Conservation (phyloP, 441 rosid species). For the Syzygium malaccense region DNA sequence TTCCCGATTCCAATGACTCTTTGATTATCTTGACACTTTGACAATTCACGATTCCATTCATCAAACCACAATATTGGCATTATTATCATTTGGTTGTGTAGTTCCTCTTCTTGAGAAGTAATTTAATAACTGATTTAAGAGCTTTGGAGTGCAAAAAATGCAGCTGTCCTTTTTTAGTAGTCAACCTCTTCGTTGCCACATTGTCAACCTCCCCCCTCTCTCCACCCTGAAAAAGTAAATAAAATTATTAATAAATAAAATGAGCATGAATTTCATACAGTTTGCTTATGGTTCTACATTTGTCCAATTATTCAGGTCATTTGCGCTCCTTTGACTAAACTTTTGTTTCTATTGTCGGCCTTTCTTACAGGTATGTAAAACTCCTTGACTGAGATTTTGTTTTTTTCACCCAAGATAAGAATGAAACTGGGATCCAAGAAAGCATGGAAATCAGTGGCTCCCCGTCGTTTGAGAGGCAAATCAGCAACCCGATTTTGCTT, state of each 20-base stretch:
- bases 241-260: neutral
- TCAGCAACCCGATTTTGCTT: slow-evolving; percentile 47
- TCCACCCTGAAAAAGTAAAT: neutral
- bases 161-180: neutral
- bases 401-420: slow-evolving; percentile 16
- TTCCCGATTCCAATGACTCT: neutral
- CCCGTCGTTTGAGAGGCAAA: slow-evolving; percentile 40
- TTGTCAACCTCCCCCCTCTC: neutral
- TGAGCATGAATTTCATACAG: neutral
- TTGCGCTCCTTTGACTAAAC: neutral
- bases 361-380: neutral
- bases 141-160: neutral
- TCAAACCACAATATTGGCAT: neutral
- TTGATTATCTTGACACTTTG: neutral
- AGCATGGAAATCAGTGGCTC: slow-evolving; percentile 43
- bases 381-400: slow-evolving; percentile 17
- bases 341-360: neutral
- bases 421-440: slow-evolving; percentile 45
- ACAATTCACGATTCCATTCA: neutral
- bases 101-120: neutral
- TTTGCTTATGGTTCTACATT: neutral
- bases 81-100: neutral
- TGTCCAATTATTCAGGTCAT: neutral
- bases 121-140: neutral
- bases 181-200: neutral